Conservation (phyloP, 1,139 yeast species). For the Petasospora fabianii region DNA sequence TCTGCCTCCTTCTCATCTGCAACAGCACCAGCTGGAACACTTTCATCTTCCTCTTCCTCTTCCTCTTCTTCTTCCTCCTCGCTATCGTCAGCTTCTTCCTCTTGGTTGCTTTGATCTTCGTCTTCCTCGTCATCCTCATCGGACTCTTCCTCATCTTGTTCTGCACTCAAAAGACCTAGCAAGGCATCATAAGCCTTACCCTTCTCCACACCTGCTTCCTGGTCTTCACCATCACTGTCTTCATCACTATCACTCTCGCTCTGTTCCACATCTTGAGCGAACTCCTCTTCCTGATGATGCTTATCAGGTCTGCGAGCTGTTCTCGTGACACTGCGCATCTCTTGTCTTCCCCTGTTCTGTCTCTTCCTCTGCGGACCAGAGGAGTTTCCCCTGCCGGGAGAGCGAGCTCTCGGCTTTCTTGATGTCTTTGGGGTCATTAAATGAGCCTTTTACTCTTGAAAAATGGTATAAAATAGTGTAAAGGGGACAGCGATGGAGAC, state of each 20-base stretch:
- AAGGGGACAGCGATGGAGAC: no score
- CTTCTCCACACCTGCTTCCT: conserved; percentile 13
- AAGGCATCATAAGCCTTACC: conserved; percentile 69
- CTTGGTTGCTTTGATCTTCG: conserved; percentile 6
- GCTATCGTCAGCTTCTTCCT: conserved; percentile 8
- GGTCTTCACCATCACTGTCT: conserved; percentile 13
- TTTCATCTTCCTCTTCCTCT: conserved; percentile 25
- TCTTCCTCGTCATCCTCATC: conserved; percentile 23
- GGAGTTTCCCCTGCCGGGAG: background rate
- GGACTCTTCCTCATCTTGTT: conserved; percentile 33
- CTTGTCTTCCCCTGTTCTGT: conserved; percentile 47
- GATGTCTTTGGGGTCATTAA: background rate
- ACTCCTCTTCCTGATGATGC: conserved; percentile 22
- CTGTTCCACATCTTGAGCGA: conserved; percentile 20
- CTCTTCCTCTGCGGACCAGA: conserved; percentile 15
- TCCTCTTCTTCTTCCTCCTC: conserved; percentile 3
- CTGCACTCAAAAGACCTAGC: conserved; percentile 62
- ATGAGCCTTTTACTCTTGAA: background rate
- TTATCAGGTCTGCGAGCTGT: conserved; percentile 40
- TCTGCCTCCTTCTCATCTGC: conserved; percentile 33
- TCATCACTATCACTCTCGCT: conserved; percentile 15
- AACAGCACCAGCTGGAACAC: conserved; percentile 33
- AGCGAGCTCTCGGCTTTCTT: no score
- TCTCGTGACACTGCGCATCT: conserved; percentile 55
- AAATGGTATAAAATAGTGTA: no score